Percentiles rank a stretch among this genome's conserved stretches.
phyloP scores from a whole-genome alignment of 345 rosid species.

The Melastoma malabathricum region DNA sequence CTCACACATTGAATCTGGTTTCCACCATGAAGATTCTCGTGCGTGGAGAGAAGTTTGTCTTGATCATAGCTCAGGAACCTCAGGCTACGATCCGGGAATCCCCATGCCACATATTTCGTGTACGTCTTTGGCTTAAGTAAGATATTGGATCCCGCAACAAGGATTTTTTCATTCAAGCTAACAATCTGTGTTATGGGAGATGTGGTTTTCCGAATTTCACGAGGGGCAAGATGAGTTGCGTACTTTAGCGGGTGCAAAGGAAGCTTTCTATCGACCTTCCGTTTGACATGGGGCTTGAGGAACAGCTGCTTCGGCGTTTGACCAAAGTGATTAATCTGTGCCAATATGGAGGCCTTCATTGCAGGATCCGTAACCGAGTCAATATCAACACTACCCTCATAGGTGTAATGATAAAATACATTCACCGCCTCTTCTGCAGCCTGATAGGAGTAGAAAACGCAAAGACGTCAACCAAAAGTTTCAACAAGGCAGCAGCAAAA shows the following conservation, averaged over 20 bases:
- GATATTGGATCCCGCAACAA: conserved; percentile 54
- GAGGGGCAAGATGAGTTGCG: conserved; percentile 71
- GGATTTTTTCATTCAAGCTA: conserved; percentile 67
- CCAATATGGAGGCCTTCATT: conserved; percentile 97
- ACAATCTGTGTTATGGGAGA: conserved; percentile 73
- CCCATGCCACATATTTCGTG: conserved; percentile 86
- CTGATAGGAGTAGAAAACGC: conserved; percentile 23
- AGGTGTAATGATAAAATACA: conserved; percentile 99
- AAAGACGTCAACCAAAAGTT: background rate
- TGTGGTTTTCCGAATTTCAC: conserved; percentile 65
- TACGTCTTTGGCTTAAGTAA: conserved; percentile 85
- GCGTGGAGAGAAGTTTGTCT: conserved; percentile 81
- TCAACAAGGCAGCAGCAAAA: no score
- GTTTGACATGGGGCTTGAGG: conserved; percentile 81
- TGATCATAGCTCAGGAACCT: conserved; percentile 97
- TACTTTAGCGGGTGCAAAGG: conserved; percentile 83
- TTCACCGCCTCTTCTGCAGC: conserved; percentile 98
- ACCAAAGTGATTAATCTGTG: conserved; percentile 98
- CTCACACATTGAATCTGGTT: conserved; percentile 84
- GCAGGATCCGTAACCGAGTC: conserved; percentile 97
- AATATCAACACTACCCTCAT: conserved; percentile 97
- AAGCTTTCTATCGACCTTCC: conserved; percentile 58
- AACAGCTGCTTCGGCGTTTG: conserved; percentile 99
- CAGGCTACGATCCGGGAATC: conserved; percentile 92
- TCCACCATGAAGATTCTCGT: conserved; percentile 94